phyloP scores from a whole-genome alignment of 768 basidiomycete genomes.

The Pleurotus salmoneostramineus region DNA sequence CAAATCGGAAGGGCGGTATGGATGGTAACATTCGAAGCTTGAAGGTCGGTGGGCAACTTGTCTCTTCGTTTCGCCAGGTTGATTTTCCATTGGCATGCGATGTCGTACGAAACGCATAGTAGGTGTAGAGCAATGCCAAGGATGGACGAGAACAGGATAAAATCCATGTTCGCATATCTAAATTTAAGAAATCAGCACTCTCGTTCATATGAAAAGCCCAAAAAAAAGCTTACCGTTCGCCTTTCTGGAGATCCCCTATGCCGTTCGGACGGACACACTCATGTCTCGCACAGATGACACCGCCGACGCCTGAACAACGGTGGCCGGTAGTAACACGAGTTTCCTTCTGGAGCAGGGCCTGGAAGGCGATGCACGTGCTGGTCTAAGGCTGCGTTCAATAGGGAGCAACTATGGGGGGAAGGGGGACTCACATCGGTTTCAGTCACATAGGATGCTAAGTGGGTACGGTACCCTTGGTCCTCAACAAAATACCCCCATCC shows the following conservation, averaged over 20 bases:
- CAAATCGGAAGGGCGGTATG: conserved; percentile 1
- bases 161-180: conserved; percentile 21
- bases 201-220: too few species aligned
- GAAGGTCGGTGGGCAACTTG: background rate
- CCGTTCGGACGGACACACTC: conserved; percentile 6
- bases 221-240: background rate
- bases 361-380: conserved; percentile 4
- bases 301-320: conserved; percentile 12
- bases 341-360: conserved; percentile 8
- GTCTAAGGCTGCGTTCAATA: background rate
- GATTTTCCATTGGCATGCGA: conserved; percentile 22
- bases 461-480: conserved; percentile 13
- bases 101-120: conserved; percentile 21
- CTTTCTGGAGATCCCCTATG: conserved; percentile 2
- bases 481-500: conserved; percentile 21
- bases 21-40: background rate
- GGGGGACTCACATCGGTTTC: background rate
- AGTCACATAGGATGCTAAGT: conserved; percentile 8
- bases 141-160: conserved; percentile 18
- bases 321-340: conserved; percentile 8
- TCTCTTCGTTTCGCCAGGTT: conserved; percentile 15
- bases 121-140: conserved; percentile 3
- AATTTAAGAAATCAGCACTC: background rate
- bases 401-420: too few species aligned
- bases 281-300: conserved; percentile 8